Base-by-base conservation (phyloP, 2,329 filamentous ascomycete species). In the Aspergillus tamarii region DNA sequence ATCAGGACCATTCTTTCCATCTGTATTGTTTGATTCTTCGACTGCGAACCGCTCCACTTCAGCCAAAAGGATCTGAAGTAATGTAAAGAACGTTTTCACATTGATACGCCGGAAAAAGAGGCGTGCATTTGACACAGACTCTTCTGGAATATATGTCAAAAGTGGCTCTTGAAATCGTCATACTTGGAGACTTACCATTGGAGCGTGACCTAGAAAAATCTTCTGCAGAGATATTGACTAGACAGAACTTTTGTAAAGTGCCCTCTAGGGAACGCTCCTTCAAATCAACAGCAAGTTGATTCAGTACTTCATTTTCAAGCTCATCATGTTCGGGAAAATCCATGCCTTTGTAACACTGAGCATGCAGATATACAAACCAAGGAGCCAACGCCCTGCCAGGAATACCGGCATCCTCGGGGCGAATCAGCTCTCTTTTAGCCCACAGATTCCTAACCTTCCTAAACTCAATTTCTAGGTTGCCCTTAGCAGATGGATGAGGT, bases 351-450 rank as follows among this genome's bases (percentile, higher is more conserved):
- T 91, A 94, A 77, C 92, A 94, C 73, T 90, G 88, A 55, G 92
- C 92, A 75, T 97, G 94, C 50, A 97, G 85, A 69, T 91, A 89
- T 64, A 94, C 86, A 72, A 97, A 96, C 90, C 93, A 95, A 58
- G 88, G 87, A 54, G 89, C 83, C 61, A 97, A 85, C 41, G 89
- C 87, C 68, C 88, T 86, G 28, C 77, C 77, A 16, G 77, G 74
- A 57, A 78, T 74, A 58, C 77, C 77, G 34, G 85, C 83, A 61
- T 86, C 84, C 63, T 87, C 85, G 14, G 70, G 75, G 43, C 71
- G 74, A 57, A 77, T 80, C 62, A 85, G 72, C 67, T 87, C 82
- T 58, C 83, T 81, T 70, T 85, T 87, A 12, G 84, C 79, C 85
- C 85, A 88, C 39, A 84, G 82, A 50, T 78, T 77, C 65, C 84